phyloP scores from a whole-genome alignment of 2,329 filamentous ascomycete species.

The Colletotrichum noveboracense region DNA sequence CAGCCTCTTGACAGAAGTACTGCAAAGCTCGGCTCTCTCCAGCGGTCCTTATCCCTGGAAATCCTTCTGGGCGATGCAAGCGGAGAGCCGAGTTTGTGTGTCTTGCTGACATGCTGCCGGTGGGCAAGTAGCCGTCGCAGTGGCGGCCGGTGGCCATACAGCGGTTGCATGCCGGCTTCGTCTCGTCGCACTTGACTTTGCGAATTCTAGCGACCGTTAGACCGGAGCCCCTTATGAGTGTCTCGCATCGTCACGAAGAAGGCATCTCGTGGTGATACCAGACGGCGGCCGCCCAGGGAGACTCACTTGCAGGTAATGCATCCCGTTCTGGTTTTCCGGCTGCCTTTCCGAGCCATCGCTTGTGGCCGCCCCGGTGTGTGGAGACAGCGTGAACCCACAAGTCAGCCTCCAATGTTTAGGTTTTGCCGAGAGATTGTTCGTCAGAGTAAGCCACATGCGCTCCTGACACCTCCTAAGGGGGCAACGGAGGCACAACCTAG shows the following conservation, averaged over 20 bases:
- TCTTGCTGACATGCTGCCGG: not conserved
- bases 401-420: not conserved
- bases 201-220: constrained; percentile 44
- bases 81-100: not conserved
- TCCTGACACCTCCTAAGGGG: not conserved
- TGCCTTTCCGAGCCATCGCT: constrained; percentile 39
- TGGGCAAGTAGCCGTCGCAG: constrained; percentile 59
- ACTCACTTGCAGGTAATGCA: constrained; percentile 62
- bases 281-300: not conserved
- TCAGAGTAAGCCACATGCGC: not conserved
- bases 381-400: not conserved
- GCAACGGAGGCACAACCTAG: not conserved
- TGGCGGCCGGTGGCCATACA: constrained; percentile 59
- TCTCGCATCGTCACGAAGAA: not conserved
- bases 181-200: constrained; percentile 62
- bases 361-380: not conserved
- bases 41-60: not conserved
- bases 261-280: not conserved
- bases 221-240: not conserved
- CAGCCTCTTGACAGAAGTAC: not conserved
- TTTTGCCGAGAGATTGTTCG: not conserved
- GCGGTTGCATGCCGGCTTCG: constrained; percentile 54
- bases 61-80: not conserved
- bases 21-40: constrained; percentile 6
- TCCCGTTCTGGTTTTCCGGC: constrained; percentile 51